Evolutionary conservation across 2,329 filamentous ascomycete genomes (phyloP), one percentile per base, ranked within the genome.

Genomic region (Hymenoscyphus albidus): DNA sequence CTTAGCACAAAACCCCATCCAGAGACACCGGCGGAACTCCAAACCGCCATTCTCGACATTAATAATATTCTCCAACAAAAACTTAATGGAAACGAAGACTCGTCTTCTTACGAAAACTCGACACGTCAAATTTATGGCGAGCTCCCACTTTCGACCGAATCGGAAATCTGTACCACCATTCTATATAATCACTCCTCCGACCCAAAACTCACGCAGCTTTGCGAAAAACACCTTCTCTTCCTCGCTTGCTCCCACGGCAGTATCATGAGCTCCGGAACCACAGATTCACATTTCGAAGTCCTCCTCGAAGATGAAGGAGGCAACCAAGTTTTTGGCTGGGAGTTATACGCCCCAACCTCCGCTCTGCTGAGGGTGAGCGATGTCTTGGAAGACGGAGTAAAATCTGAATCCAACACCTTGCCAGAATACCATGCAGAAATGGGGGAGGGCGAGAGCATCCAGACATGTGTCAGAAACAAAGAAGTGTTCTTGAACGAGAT

Each of bases 221-320:
- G 44, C 48, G 44, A 62, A 40, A 40, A 62, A 14, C 59, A 62
- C 27, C 59, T 62, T 14, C 38, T 62, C 32, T 27, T 38, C 16
- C 44, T 62, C 1, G 59, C 59, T 14, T 55, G 44, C 22, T 44
- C 31, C 5, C 39, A 62, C 12, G 59, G 59, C 12, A 62, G 38
- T 27, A 62, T 62, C 32, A 62, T 62, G 48, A 55, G 22, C 22
- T 62, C 59, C n/a, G 59, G 59, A 31, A 62, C 59, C 18, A 62
- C 59, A 6, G 59, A 62, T 9, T 55, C 44, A 14, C 59, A 55
- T n/a, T 62, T 62, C 35, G 44, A 62, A 14, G 35, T 62, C 6
- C 54, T 32, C 44, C 59, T 62, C 22, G 16, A 62, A 38, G 48
- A 62, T 38, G 31, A 62, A 38, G 40, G 35, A 13, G 27, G 59